Conservation (phyloP, 306 rosid genomes). For the Trifolium pratense region DNA sequence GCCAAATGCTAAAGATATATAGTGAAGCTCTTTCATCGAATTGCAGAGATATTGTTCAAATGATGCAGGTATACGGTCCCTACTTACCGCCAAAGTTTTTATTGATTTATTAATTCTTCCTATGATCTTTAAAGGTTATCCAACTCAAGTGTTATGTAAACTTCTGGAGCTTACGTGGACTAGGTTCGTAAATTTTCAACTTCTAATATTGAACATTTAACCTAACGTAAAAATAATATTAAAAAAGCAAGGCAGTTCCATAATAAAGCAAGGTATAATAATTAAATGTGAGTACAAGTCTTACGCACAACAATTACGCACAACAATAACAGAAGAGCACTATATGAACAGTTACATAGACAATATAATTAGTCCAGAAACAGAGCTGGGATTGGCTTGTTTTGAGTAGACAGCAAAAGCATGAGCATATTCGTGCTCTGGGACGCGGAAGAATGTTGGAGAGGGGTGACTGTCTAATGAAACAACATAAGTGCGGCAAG, state of each 20-base stretch:
- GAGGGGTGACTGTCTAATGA: neutral
- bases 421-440: neutral
- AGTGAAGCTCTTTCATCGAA: slow-evolving; percentile 79
- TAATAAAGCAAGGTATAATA: too few relatives aligned
- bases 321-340: neutral
- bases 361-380: neutral
- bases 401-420: neutral
- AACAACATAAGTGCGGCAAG: neutral
- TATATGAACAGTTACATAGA: neutral
- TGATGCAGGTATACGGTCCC: slow-evolving; percentile 68
- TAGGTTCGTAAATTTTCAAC: neutral
- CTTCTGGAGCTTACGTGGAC: neutral
- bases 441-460: neutral
- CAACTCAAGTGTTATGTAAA: neutral
- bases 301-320: neutral
- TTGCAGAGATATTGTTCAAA: slow-evolving; percentile 69
- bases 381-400: neutral
- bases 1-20: slow-evolving; percentile 65
- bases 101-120: slow-evolving; percentile 26
- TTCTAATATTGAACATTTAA: neutral
- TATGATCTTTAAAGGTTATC: slow-evolving; percentile 19
- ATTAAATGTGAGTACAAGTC: neutral
- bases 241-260: slow-evolving; percentile 6
- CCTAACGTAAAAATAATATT: neutral
- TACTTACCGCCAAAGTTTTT: slow-evolving; percentile 30